Evolutionary conservation across 1,139 yeast species (phyloP).

Genomic region (Saccharomyces hybrid): DNA sequence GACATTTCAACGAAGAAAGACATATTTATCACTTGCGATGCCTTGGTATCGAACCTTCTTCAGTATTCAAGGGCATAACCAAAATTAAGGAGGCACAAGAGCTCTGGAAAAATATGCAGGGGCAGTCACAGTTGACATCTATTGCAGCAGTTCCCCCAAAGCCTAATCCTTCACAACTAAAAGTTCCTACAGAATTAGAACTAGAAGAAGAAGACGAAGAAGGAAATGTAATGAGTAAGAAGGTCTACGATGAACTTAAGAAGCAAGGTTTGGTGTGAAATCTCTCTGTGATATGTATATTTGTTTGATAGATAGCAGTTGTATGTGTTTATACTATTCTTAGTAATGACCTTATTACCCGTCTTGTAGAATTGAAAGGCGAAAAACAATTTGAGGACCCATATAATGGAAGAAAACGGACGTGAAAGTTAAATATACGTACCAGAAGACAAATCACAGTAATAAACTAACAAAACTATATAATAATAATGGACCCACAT

Average conservation of each 20-base stretch:
- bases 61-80: conserved; percentile 56
- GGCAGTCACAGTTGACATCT: not conserved
- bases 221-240: conserved; percentile 85
- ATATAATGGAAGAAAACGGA: not conserved
- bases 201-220: conserved; percentile 85
- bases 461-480: not conserved
- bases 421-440: not conserved
- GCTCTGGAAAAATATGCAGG: conserved; percentile 44
- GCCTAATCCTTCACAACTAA: not conserved
- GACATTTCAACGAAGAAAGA: conserved; percentile 62
- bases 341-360: not conserved
- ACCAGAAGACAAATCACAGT: not conserved
- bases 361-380: not conserved
- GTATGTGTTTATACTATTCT: not conserved
- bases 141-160: not conserved
- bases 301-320: not conserved
- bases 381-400: not conserved
- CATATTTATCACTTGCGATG: conserved; percentile 71
- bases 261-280: conserved; percentile 63
- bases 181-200: conserved; percentile 37
- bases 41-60: conserved; percentile 56
- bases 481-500: conserved; percentile 27
- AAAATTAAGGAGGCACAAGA: conserved; percentile 59
- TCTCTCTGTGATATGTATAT: not conserved
- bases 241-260: conserved; percentile 74